A percentile compares a stretch with the other conserved stretches of the same genome.
These are phyloP conservation scores for Backusella macrospora DNA, from an alignment of 192 early-diverging fungal genomes.

Conservation along the genomic window DNA sequence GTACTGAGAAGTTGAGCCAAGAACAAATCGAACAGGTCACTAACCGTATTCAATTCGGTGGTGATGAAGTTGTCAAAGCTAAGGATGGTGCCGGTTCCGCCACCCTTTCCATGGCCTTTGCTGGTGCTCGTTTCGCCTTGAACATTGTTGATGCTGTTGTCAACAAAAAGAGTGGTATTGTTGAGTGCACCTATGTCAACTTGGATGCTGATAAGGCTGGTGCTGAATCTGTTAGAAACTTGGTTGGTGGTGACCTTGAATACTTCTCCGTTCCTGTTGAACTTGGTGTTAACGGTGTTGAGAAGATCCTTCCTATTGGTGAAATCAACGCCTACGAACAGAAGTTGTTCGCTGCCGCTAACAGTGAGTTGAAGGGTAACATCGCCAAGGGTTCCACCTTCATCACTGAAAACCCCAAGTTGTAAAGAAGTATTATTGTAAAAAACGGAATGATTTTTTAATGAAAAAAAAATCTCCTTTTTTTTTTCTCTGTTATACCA, in stretches of 20 bases:
- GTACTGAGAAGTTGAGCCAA: slow-evolving; percentile 62
- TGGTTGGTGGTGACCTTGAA: slow-evolving; percentile 57
- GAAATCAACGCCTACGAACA: slow-evolving; percentile 82
- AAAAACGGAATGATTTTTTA: not conserved
- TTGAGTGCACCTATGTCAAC: slow-evolving; percentile 91
- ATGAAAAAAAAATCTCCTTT: not conserved
- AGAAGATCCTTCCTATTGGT: slow-evolving; percentile 85
- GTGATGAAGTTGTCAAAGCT: slow-evolving; percentile 99
- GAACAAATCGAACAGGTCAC: slow-evolving; percentile 91
- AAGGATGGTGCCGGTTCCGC: slow-evolving; percentile 95
- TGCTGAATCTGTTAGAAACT: slow-evolving; percentile 20
- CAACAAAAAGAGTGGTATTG: slow-evolving; percentile 75
- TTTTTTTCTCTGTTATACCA: slow-evolving; percentile 14
- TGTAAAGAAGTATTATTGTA: slow-evolving; percentile 18
- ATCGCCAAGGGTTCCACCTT: slow-evolving; percentile 81
- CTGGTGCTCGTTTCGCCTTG: slow-evolving; percentile 91
- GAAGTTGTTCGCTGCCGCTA: slow-evolving; percentile 76
- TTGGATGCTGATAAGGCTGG: slow-evolving; percentile 45
- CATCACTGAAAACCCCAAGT: slow-evolving; percentile 29
- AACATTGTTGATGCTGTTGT: slow-evolving; percentile 83
- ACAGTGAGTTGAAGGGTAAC: slow-evolving; percentile 92
- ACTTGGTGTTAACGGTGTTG: slow-evolving; percentile 83
- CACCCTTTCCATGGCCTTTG: slow-evolving; percentile 89
- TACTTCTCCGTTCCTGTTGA: slow-evolving; percentile 83
- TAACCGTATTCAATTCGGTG: slow-evolving; percentile 98